phyloP scores from a whole-genome alignment of 257 asterid species.

The Nicotiana tomentosiformis region DNA sequence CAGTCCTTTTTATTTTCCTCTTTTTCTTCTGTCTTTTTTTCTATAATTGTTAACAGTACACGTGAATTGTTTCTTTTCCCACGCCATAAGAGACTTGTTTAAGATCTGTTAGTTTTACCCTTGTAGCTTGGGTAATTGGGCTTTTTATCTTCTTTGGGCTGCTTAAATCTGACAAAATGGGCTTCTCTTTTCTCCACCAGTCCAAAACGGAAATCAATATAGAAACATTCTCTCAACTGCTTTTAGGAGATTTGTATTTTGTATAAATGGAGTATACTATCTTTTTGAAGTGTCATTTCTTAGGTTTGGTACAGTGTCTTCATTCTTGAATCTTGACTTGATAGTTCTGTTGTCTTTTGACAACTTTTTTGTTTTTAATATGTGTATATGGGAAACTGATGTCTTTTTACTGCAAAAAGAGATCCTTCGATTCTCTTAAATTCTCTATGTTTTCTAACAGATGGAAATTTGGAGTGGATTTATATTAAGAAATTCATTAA shows the following conservation, averaged over 20 bases:
- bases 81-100: not conserved
- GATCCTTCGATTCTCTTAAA: not conserved
- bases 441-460: not conserved
- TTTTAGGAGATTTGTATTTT: not conserved
- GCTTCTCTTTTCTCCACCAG: not conserved
- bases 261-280: not conserved
- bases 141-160: conserved; percentile 1
- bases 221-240: conserved; percentile 1
- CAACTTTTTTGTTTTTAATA: not conserved
- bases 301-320: not conserved
- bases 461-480: not conserved
- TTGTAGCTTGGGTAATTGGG: not conserved
- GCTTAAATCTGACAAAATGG: not conserved
- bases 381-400: not conserved
- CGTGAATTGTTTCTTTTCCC: not conserved
- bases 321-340: not conserved
- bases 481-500: too few species aligned
- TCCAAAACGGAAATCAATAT: not conserved
- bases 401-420: not conserved
- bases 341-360: not conserved
- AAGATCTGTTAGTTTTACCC: not conserved
- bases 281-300: not conserved
- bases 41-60: not conserved
- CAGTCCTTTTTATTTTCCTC: not conserved
- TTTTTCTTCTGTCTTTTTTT: not conserved